These are phyloP conservation scores for Apostasia shenzhenica DNA, from an alignment of 106 monocot species.

Conservation along the genomic window DNA sequence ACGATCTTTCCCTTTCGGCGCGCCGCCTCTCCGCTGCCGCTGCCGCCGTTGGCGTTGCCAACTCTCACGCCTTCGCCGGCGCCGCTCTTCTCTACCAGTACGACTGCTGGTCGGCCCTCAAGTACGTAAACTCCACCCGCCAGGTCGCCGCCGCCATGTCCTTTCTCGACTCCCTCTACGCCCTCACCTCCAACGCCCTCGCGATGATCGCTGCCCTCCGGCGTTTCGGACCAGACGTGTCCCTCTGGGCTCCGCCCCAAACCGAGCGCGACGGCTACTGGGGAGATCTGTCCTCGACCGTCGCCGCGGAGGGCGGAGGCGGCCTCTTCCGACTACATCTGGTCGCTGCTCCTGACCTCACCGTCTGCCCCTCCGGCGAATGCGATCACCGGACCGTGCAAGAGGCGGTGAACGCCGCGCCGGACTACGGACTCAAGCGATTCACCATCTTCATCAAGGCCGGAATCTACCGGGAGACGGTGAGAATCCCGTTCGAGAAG, in stretches of 20 bases:
- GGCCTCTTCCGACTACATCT: not conserved
- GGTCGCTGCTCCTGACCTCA: slow-evolving; percentile 23
- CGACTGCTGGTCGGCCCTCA: slow-evolving; percentile 77
- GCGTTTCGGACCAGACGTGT: slow-evolving; percentile 36
- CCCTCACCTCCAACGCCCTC: slow-evolving; percentile 40
- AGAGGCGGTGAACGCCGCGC: slow-evolving; percentile 54
- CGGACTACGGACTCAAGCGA: slow-evolving; percentile 26
- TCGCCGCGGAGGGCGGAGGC: not conserved
- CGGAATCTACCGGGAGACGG: slow-evolving; percentile 71
- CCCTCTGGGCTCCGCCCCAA: slow-evolving; percentile 49
- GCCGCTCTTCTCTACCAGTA: slow-evolving; percentile 80
- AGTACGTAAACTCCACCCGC: slow-evolving; percentile 52
- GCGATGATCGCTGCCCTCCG: slow-evolving; percentile 34
- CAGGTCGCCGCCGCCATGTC: slow-evolving; percentile 41
- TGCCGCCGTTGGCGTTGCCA: not conserved
- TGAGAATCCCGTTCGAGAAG: slow-evolving; percentile 74
- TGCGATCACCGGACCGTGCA: slow-evolving; percentile 56
- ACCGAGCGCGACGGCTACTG: slow-evolving; percentile 90
- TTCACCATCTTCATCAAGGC: slow-evolving; percentile 61
- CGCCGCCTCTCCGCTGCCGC: slow-evolving; percentile 13
- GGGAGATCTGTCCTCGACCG: slow-evolving; percentile 11
- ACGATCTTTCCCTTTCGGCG: slow-evolving; percentile 27
- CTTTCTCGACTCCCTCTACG: slow-evolving; percentile 20
- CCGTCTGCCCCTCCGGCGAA: slow-evolving; percentile 43
- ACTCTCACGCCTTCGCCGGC: slow-evolving; percentile 22